These are phyloP conservation scores for Phyllosticta citriasiana DNA, from an alignment of 2,329 filamentous ascomycete genomes.

Conservation along the genomic window DNA sequence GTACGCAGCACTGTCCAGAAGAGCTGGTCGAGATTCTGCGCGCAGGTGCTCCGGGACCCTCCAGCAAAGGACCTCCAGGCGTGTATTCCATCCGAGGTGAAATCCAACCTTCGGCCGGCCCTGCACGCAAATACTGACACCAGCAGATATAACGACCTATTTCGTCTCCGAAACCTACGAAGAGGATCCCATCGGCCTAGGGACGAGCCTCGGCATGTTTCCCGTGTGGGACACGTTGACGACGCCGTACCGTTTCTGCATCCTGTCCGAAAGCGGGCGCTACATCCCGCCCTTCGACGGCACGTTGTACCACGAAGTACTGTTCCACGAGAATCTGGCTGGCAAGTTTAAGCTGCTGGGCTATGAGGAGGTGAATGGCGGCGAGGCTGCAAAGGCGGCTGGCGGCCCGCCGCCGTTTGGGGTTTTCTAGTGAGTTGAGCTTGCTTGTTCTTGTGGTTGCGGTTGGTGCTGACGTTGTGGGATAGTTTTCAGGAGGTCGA, in stretches of 20 bases:
- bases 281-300: not conserved
- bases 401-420: not conserved
- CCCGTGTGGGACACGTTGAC: not conserved
- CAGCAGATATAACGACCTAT: not conserved
- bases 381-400: not conserved
- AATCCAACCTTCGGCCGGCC: not conserved
- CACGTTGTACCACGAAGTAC: not conserved
- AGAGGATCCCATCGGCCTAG: not conserved
- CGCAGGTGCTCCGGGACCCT: not conserved
- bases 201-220: not conserved
- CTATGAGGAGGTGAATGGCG: not conserved
- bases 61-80: not conserved
- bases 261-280: not conserved
- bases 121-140: not conserved
- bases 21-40: not conserved
- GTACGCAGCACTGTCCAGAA: not conserved
- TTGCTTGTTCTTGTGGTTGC: not conserved
- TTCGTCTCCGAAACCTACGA: not conserved
- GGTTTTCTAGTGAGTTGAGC: not conserved
- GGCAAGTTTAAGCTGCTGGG: not conserved
- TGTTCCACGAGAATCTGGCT: not conserved
- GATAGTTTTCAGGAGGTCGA: not conserved
- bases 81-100: not conserved
- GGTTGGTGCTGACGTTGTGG: not conserved
- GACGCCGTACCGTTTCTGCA: not conserved